Evolutionary conservation across 805 yeast genomes (phyloP).

Genomic region (Torulaspora delbrueckii): DNA sequence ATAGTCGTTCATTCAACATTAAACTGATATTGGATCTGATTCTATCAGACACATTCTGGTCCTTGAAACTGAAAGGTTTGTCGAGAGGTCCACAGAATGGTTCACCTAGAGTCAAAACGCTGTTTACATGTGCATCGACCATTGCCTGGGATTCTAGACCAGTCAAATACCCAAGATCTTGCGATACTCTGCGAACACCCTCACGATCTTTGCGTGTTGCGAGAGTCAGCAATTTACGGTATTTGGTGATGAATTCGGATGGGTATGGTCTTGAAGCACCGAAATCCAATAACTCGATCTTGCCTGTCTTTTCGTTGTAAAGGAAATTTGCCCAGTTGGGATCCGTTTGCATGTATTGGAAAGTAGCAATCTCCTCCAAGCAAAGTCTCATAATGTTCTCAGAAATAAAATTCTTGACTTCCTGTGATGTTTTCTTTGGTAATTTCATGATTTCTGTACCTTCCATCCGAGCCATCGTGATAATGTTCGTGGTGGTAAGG

Average conservation of each 20-base stretch:
- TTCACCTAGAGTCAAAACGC: conserved; percentile 86
- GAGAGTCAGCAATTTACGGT: conserved; percentile 66
- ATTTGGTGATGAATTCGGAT: conserved; percentile 60
- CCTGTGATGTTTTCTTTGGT: conserved; percentile 55
- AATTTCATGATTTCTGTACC: conserved; percentile 82
- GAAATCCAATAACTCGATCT: conserved; percentile 85
- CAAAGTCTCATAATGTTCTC: conserved; percentile 82
- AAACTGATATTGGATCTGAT: conserved; percentile 82
- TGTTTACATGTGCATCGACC: conserved; percentile 89
- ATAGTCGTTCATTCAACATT: conserved; percentile 85
- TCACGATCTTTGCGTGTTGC: conserved; percentile 66
- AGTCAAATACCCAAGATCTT: conserved; percentile 78
- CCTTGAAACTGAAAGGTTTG: conserved; percentile 59
- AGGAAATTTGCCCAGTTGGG: conserved; percentile 99
- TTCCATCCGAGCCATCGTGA: conserved; percentile 84
- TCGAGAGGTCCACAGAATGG: conserved; percentile 60
- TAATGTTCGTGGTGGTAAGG: conserved; percentile 72
- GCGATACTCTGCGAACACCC: conserved; percentile 59
- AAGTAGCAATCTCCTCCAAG: conserved; percentile 75
- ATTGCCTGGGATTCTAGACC: conserved; percentile 84
- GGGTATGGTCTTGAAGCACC: conserved; percentile 88
- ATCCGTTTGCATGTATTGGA: conserved; percentile 94
- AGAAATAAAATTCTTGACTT: conserved; percentile 74
- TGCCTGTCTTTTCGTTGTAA: conserved; percentile 63
- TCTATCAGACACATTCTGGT: conserved; percentile 90